Evolutionary conservation across 2,329 filamentous ascomycete genomes (phyloP).

Genomic region (Botryosphaeria dothidea): DNA sequence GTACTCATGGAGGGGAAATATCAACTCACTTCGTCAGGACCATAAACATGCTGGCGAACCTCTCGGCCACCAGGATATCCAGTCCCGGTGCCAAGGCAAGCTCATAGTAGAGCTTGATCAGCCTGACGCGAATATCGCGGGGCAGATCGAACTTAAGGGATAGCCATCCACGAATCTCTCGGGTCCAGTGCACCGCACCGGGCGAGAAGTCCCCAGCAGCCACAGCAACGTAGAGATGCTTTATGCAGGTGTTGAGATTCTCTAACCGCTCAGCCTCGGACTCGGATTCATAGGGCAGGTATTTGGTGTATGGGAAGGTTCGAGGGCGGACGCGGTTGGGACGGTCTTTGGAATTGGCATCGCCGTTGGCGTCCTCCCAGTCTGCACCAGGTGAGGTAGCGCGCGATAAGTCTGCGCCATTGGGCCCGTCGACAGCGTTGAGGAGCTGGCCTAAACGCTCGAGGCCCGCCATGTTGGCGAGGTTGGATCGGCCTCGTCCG

Average conservation of each 20-base stretch:
- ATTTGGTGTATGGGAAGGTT: conserved; percentile 89
- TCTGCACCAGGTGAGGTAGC: conserved; percentile 78
- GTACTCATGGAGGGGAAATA: background rate
- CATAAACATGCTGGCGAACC: conserved; percentile 96
- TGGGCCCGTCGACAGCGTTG: conserved; percentile 33
- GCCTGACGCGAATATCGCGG: conserved; percentile 74
- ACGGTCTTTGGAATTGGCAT: conserved; percentile 48
- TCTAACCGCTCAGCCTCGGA: conserved; percentile 74
- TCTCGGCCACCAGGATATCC: conserved; percentile 77
- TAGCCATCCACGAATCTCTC: conserved; percentile 93
- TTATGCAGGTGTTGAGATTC: conserved; percentile 83
- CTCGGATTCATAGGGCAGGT: conserved; percentile 87
- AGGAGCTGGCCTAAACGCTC: conserved; percentile 46
- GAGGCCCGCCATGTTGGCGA: conserved; percentile 36
- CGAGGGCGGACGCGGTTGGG: conserved; percentile 74
- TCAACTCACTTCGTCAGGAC: conserved; percentile 85
- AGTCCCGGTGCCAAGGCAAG: conserved; percentile 87
- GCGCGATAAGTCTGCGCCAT: conserved; percentile 71
- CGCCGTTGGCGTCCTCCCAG: conserved; percentile 55
- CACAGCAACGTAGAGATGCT: conserved; percentile 88
- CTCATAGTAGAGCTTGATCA: conserved; percentile 93
- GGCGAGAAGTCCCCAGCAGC: conserved; percentile 92
- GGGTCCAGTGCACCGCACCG: conserved; percentile 93
- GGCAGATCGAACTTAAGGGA: conserved; percentile 97
- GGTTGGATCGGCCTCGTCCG: conserved; percentile 2